phyloP scores from a whole-genome alignment of 176 grass and related monocot genomes.

The Pharus latifolius region DNA sequence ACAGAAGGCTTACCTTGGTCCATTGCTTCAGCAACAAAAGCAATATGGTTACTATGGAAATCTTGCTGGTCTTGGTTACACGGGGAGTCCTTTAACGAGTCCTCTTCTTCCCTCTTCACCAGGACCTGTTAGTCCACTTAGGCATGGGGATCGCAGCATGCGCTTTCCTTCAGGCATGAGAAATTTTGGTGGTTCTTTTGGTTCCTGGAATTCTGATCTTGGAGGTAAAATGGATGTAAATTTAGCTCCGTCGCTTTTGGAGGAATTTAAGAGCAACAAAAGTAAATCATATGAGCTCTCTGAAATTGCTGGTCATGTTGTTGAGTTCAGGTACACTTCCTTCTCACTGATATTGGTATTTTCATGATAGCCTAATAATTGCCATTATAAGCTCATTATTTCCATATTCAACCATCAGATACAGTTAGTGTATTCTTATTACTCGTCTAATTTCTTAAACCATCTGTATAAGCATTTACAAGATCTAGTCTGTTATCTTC shows the following conservation, averaged over 20 bases:
- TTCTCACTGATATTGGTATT: background rate
- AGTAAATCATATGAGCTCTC: slow-evolving; percentile 30
- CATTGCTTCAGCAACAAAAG: slow-evolving; percentile 11
- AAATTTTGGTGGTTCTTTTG: background rate
- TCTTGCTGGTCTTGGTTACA: background rate
- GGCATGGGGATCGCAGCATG: slow-evolving; percentile 1
- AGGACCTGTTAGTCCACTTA: background rate
- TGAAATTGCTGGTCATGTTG: slow-evolving; percentile 33
- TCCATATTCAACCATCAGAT: background rate
- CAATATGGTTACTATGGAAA: slow-evolving; percentile 13
- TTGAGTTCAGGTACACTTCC: slow-evolving; percentile 17
- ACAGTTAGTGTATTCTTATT: background rate
- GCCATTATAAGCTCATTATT: background rate
- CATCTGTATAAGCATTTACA: background rate
- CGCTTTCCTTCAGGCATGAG: background rate
- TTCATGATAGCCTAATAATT: background rate
- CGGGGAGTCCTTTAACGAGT: background rate
- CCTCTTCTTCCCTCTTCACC: background rate
- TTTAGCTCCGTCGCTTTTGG: slow-evolving; percentile 19
- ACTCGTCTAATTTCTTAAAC: background rate
- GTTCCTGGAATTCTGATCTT: background rate
- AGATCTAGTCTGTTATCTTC: background rate
- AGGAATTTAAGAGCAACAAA: slow-evolving; percentile 44
- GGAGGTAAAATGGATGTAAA: background rate
- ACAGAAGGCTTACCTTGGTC: slow-evolving; percentile 1